phyloP scores from a whole-genome alignment of 495 filamentous ascomycete genomes.

The Amorphotheca resinae region DNA sequence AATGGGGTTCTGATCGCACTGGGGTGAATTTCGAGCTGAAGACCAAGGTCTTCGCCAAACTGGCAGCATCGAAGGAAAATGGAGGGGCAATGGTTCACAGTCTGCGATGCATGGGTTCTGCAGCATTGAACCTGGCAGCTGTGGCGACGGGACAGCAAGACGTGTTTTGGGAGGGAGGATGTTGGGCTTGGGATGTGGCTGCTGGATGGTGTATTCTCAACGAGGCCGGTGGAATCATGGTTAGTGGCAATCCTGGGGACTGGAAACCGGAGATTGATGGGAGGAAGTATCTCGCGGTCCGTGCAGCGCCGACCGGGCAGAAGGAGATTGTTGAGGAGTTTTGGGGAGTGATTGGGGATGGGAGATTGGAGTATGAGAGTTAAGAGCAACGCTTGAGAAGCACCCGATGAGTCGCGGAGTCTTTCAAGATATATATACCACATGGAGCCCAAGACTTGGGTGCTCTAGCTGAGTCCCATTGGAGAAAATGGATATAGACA shows the following conservation, averaged over 20 bases:
- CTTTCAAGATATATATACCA: too few relatives aligned
- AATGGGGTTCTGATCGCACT: conserved; percentile 66
- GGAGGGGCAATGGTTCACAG: conserved; percentile 81
- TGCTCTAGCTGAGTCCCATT: too few relatives aligned
- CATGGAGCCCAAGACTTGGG: too few relatives aligned
- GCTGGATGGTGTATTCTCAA: conserved; percentile 81
- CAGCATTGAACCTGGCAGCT: conserved; percentile 74
- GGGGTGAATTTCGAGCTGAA: conserved; percentile 72
- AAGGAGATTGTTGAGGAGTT: conserved; percentile 71
- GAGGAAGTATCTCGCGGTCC: conserved; percentile 66
- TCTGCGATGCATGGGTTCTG: conserved; percentile 61
- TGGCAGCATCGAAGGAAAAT: conserved; percentile 47
- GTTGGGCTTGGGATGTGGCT: conserved; percentile 91
- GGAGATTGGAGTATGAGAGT: conserved; percentile 12
- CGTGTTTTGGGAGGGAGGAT: conserved; percentile 87
- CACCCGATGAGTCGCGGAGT: not conserved
- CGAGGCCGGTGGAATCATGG: conserved; percentile 76
- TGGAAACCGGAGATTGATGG: conserved; percentile 68
- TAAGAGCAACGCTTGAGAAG: not conserved
- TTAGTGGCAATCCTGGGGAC: conserved; percentile 60
- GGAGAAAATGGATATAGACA: too few relatives aligned
- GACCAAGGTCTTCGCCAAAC: conserved; percentile 49
- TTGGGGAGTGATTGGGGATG: conserved; percentile 41
- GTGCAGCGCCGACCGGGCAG: conserved; percentile 54
- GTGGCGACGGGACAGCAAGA: conserved; percentile 71